Conservation (phyloP, 805 yeast species). For the Starmerella sp. region DNA sequence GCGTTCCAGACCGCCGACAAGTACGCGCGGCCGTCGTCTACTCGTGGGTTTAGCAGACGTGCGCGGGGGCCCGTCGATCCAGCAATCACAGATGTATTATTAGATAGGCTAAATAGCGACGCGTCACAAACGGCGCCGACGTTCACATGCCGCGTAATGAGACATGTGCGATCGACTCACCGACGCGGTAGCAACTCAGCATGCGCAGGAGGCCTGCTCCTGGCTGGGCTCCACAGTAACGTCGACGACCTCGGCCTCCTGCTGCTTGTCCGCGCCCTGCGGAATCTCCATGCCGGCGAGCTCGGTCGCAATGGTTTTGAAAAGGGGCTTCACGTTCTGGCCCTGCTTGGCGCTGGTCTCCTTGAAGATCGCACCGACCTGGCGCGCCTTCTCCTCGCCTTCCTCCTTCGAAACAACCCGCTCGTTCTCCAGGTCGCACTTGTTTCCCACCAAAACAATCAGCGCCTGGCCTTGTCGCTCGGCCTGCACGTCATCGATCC, state of each 20-base stretch:
- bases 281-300: conserved; percentile 66
- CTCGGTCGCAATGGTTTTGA: conserved; percentile 81
- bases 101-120: not conserved
- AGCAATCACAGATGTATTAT: not conserved
- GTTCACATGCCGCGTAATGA: not conserved
- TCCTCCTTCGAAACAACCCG: conserved; percentile 83
- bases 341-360: conserved; percentile 95
- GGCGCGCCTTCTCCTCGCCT: conserved; percentile 69
- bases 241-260: conserved; percentile 23
- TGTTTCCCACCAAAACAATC: conserved; percentile 84
- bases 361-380: conserved; percentile 66
- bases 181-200: conserved; percentile 4
- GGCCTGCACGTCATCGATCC: conserved; percentile 90
- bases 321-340: conserved; percentile 78
- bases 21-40: too few species aligned
- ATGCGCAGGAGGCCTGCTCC: conserved; percentile 25
- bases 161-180: not conserved
- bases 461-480: conserved; percentile 87
- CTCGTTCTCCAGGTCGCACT: conserved; percentile 69
- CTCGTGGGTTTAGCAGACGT: too few species aligned
- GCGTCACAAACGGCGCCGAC: not conserved
- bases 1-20: too few species aligned
- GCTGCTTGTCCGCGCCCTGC: conserved; percentile 17
- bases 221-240: conserved; percentile 24
- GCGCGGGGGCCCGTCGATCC: not conserved